These are phyloP conservation scores for Lenwebbia sp. DNA, from an alignment of 345 rosid species.

Conservation along the genomic window DNA sequence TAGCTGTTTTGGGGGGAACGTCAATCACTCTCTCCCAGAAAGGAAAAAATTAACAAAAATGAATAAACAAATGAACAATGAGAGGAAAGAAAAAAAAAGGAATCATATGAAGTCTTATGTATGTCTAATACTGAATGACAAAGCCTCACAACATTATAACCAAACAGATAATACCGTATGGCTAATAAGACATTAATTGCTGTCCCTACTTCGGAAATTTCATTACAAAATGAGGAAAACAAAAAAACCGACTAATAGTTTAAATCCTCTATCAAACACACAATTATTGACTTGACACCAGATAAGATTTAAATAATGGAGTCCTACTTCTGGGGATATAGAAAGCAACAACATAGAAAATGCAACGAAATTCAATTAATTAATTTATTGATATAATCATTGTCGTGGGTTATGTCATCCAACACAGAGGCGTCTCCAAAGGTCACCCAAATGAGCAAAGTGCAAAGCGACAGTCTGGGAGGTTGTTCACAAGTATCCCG, in stretches of 20 bases:
- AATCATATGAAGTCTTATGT: not conserved
- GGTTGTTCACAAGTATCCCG: constrained; percentile 15
- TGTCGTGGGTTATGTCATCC: not conserved
- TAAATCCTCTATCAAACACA: not conserved
- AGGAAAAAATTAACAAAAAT: not conserved
- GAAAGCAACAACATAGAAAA: not conserved
- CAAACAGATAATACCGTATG: not conserved
- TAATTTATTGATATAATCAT: not conserved
- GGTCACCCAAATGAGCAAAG: constrained; percentile 4
- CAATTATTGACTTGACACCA: not conserved
- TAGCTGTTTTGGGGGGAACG: not conserved
- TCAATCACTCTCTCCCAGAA: not conserved
- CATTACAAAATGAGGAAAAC: not conserved
- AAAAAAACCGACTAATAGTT: not conserved
- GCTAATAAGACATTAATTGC: not conserved
- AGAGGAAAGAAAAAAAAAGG: not conserved
- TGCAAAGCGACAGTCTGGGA: constrained; percentile 6
- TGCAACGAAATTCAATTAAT: not conserved
- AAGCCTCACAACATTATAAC: not conserved
- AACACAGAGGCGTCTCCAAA: not conserved
- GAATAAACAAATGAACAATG: not conserved
- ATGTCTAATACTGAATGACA: not conserved
- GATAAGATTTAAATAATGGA: not conserved
- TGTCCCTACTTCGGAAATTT: not conserved
- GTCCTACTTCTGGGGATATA: not conserved